These are phyloP conservation scores for Aspergillus sp. DNA, from an alignment of 2,329 filamentous ascomycete species.

Conservation along the genomic window DNA sequence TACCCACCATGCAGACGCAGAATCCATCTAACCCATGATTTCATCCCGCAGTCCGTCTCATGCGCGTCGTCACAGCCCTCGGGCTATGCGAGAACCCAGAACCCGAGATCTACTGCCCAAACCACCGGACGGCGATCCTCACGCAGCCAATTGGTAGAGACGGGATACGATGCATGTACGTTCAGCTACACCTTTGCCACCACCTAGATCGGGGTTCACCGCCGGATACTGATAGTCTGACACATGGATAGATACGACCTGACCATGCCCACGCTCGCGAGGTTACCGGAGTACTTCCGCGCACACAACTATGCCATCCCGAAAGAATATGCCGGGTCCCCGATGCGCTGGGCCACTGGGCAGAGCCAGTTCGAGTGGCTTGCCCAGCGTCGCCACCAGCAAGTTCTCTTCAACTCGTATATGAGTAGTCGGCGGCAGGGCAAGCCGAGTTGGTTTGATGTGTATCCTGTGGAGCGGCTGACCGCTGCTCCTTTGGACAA, in stretches of 20 bases:
- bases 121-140: constrained; percentile 27
- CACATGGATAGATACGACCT: constrained; percentile 22
- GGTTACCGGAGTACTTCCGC: constrained; percentile 32
- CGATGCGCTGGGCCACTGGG: constrained; percentile 34
- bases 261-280: constrained; percentile 31
- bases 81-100: constrained; percentile 24
- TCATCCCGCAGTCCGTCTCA: constrained; percentile 25
- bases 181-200: background rate
- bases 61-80: constrained; percentile 31
- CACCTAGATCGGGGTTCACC: constrained; percentile 4
- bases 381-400: constrained; percentile 24
- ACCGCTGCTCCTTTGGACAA: constrained; percentile 21
- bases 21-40: background rate
- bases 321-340: constrained; percentile 27
- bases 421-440: constrained; percentile 34
- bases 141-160: constrained; percentile 30
- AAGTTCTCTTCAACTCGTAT: constrained; percentile 33
- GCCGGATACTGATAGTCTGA: background rate
- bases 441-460: constrained; percentile 30
- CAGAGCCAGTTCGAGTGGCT: constrained; percentile 37
- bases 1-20: no score
- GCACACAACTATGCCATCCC: constrained; percentile 27
- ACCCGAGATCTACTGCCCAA: constrained; percentile 25
- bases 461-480: constrained; percentile 29
- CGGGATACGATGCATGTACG: constrained; percentile 31